Conservation (phyloP, 345 rosid genomes). For the Geranium rotundifolium region DNA sequence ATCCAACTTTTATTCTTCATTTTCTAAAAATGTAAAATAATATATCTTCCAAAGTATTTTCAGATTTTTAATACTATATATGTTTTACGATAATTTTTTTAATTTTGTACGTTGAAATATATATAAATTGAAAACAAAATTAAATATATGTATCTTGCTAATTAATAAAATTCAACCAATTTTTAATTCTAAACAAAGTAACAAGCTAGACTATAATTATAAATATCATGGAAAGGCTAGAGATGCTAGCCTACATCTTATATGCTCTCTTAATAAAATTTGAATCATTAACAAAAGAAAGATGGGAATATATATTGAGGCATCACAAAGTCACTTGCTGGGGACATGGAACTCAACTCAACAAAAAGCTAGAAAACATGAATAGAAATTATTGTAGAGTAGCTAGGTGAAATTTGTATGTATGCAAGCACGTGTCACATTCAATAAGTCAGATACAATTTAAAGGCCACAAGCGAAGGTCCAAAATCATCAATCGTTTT, state of each 20-base stretch:
- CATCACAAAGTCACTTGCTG: background rate
- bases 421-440: background rate
- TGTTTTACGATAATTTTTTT: no score
- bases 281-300: no score
- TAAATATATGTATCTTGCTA: no score
- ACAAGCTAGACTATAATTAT: background rate
- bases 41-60: no score
- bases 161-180: no score
- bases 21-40: no score
- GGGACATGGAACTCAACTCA: no score
- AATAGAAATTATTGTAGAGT: background rate
- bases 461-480: constrained; percentile 19
- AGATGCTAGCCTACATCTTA: background rate
- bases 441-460: background rate
- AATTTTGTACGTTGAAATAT: no score
- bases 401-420: background rate
- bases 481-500: constrained; percentile 6
- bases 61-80: no score
- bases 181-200: no score
- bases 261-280: no score
- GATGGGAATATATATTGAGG: background rate
- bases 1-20: background rate
- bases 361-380: background rate
- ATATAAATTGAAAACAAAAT: no score
- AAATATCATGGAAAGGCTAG: constrained; percentile 3